Base-by-base conservation (phyloP, 305 asterid genomes). In the Andrographis paniculata region DNA sequence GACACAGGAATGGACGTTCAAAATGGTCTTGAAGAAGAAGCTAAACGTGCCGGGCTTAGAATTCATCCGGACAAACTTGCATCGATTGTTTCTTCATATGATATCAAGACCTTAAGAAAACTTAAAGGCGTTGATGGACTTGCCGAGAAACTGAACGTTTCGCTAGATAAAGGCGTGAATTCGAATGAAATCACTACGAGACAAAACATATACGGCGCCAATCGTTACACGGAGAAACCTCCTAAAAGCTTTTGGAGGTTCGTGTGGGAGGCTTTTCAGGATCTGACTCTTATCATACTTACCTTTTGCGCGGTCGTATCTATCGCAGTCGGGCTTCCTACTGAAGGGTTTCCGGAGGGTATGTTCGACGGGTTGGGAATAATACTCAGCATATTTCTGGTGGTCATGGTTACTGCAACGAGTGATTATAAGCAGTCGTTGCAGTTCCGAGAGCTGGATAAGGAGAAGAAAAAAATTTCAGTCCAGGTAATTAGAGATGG, bases 311-410 rank as follows among this genome's bases (percentile, higher is more conserved):
- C 96, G 31, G 79, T 84, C 58, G 91, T 91, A 52, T 87, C 94
- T 31, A 77, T 91, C 50, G 93, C 76, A 9, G 99, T 91, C 20
- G 99, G 96, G 61, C 87, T 87, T 64, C 84, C 96, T 55, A 91
- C 99, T 27, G 96, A 91, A 69, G 96, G 99, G 21, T 91, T 84
- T 82, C 99, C 99, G 19, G 81, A 69, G 60, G 96, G 96, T 48
- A 81, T 71, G 42, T 87, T 87, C 58, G 99, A 91, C 55, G 99
- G 96, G 7, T 47, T 91, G 30, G 96, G 99, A 48, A 91, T 91
- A 59, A 62, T 91, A 62, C 66, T 91, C 11, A 87, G 96, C 54
- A 84, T 91, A 62, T 50, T 79, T 65, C 68, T 91, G 52, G 99
- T 91, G 18, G 93, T 87, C 58, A 50, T 75, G 63, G 96, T 91